Conservation (phyloP, 805 yeast genomes). For the Wickerhamomyces queroliae region DNA sequence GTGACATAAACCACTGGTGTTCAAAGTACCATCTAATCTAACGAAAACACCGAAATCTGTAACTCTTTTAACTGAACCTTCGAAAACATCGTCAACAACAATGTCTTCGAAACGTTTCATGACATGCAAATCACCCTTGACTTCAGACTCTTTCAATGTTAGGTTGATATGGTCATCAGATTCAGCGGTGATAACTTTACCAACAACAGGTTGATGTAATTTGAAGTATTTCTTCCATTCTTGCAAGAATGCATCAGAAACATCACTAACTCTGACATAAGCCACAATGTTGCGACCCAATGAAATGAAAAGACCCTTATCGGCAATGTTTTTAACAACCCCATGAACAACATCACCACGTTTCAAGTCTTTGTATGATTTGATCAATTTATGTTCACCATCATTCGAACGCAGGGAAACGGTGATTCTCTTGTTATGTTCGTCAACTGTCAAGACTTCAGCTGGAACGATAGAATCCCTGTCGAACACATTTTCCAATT, state of each 20-base stretch:
- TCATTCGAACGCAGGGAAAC: constrained; percentile 55
- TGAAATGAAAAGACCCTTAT: constrained; percentile 72
- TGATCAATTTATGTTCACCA: constrained; percentile 47
- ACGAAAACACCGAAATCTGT: constrained; percentile 92
- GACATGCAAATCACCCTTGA: constrained; percentile 59
- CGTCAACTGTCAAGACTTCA: constrained; percentile 35
- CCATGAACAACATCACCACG: constrained; percentile 77
- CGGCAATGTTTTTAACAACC: constrained; percentile 68
- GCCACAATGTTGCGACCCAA: constrained; percentile 70
- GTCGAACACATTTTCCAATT: constrained; percentile 42
- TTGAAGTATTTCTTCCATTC: constrained; percentile 83
- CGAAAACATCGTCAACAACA: constrained; percentile 61
- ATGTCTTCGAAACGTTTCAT: constrained; percentile 64
- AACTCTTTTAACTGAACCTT: constrained; percentile 72
- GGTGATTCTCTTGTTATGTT: constrained; percentile 42
- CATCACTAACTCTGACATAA: constrained; percentile 72
- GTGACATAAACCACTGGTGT: constrained; percentile 84
- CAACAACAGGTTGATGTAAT: constrained; percentile 66
- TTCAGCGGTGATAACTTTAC: constrained; percentile 61
- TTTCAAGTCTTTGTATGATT: constrained; percentile 44
- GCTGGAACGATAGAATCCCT: constrained; percentile 54
- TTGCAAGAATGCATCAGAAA: constrained; percentile 74
- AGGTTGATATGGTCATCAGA: constrained; percentile 62
- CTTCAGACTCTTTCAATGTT: constrained; percentile 76
- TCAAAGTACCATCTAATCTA: constrained; percentile 65